phyloP scores from a whole-genome alignment of 768 basidiomycete genomes.

The Sarcomyxa edulis region DNA sequence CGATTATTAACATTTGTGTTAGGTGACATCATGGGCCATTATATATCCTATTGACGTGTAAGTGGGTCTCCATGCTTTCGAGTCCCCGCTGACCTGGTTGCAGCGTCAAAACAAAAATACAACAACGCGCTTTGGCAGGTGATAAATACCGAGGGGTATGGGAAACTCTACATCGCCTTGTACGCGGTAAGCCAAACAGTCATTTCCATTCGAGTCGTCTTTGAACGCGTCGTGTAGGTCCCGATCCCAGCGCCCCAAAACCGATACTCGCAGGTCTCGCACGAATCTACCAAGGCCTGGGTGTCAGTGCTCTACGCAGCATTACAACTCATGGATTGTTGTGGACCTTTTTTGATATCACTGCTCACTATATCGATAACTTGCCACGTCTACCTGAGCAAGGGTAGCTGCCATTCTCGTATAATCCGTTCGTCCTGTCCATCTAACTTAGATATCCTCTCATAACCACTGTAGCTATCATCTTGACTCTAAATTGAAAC shows the following conservation, averaged over 20 bases:
- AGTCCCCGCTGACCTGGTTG: too few species aligned
- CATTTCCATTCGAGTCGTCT: slow-evolving; percentile 3
- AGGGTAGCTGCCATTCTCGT: too few species aligned
- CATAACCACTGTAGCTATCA: too few species aligned
- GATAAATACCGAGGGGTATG: slow-evolving; percentile 63
- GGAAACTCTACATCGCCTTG: slow-evolving; percentile 72
- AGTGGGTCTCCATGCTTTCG: slow-evolving; percentile 19
- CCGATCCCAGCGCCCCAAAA: slow-evolving; percentile 75
- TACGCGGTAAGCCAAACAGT: slow-evolving; percentile 54
- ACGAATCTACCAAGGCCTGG: slow-evolving; percentile 88
- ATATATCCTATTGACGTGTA: slow-evolving; percentile 96
- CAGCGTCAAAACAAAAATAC: slow-evolving; percentile 93
- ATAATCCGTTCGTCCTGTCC: too few species aligned
- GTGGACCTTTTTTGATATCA: slow-evolving; percentile 91
- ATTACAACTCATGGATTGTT: slow-evolving; percentile 91
- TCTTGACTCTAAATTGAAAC: too few species aligned
- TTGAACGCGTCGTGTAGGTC: slow-evolving; percentile 38
- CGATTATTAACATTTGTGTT: slow-evolving; percentile 8
- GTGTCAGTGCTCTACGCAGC: slow-evolving; percentile 88
- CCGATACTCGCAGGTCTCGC: slow-evolving; percentile 71
- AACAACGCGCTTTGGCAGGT: slow-evolving; percentile 85
- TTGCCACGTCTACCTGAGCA: slow-evolving; percentile 28
- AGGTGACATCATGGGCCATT: slow-evolving; percentile 78
- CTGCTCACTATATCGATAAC: slow-evolving; percentile 66
- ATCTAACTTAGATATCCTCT: too few species aligned